Base-by-base conservation (phyloP, 345 rosid genomes). In the Cardamine chenopodiifolia region DNA sequence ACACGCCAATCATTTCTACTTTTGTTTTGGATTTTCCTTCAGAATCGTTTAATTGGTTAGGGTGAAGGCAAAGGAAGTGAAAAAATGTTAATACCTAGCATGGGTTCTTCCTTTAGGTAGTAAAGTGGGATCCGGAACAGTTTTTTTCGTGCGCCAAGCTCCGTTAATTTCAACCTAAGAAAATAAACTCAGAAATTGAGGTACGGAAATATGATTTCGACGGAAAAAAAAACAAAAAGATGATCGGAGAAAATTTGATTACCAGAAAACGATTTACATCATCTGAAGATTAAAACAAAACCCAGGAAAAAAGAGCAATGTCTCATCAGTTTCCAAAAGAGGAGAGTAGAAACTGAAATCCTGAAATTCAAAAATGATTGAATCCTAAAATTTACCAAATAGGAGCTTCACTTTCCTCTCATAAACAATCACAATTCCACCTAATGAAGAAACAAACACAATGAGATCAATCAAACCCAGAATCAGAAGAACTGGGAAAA, bases 401-500 rank as follows among this genome's bases (percentile, higher is more conserved):
- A 92, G 89, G 26, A 95, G 86, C 73, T 87, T 88, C 80, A 95
- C 97, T 87, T 92, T 91, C 75, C 87, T 80, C 80, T 95, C 92
- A 17, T 89, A 95, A n/a, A 95, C 93, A 68, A 92, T 92, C 39
- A 90, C 97, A 34, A 95, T 97, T 40, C 97, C 97, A 69, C 97
- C 99, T 90, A 78, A 66, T n/a, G 20, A 64, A 32, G 11, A 62
- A 22, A 35, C 26, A 10, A 26, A 44, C 29, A 44, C 39, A 45
- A 29, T 28, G 14, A 60, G 25, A 63, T 59, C 64, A 50, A 49
- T 71, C 62, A 59, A 72, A 50, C 34, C 63, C 49, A 50, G 59
- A 19, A 72, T 11, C 12, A 13, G 42, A 71, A 65, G 37, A 63
- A 76, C 17, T 19, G 3, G 18, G 15, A 4, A 56, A 7, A 25